phyloP scores from a whole-genome alignment of 1,139 yeast species.

The Scheffersomyces segobiensis region DNA sequence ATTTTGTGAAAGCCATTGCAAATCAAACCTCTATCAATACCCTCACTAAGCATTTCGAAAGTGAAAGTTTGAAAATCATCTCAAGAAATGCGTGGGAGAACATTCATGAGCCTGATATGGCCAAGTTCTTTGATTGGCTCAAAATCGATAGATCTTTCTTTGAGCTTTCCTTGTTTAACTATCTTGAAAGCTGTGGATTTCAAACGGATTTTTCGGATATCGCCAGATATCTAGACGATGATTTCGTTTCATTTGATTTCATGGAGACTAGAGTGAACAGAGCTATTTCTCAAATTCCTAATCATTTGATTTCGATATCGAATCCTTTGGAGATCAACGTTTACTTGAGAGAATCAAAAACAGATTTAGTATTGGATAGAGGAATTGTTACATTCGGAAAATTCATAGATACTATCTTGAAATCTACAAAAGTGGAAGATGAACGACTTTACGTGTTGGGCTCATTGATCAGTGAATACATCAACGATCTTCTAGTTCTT shows the following conservation, averaged over 20 bases:
- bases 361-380: neutral
- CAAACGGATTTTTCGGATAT: conserved; percentile 15
- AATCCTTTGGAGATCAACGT: conserved; percentile 46
- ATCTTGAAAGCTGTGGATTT: conserved; percentile 10
- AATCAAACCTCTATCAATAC: neutral
- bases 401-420: conserved; percentile 7
- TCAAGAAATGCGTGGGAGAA: conserved; percentile 9
- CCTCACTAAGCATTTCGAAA: conserved; percentile 1
- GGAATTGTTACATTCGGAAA: conserved; percentile 9
- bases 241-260: conserved; percentile 5
- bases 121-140: conserved; percentile 10
- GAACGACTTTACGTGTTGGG: conserved; percentile 6
- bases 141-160: conserved; percentile 6
- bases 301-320: conserved; percentile 36
- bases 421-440: neutral
- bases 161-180: conserved; percentile 16
- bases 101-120: conserved; percentile 14
- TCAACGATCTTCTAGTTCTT: conserved; percentile 28
- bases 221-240: conserved; percentile 12
- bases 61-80: conserved; percentile 6
- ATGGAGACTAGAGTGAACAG: conserved; percentile 10
- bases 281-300: conserved; percentile 13
- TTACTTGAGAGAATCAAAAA: conserved; percentile 23
- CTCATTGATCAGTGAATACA: conserved; percentile 24
- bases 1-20: neutral